Evolutionary conservation across 345 rosid species (phyloP), one percentile per base, ranked within the genome.

Genomic region (Draba incana): DNA sequence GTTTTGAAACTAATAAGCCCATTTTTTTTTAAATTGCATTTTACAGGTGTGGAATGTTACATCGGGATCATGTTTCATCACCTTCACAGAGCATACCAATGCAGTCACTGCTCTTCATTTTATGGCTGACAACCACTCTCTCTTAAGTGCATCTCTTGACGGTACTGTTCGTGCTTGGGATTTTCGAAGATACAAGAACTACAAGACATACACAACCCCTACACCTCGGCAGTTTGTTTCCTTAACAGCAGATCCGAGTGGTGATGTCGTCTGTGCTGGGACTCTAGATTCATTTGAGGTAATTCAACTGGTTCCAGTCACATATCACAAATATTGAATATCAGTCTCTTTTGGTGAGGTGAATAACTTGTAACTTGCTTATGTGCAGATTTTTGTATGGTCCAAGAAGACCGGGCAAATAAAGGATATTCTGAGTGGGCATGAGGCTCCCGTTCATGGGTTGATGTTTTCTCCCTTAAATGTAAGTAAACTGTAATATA

Each of bases 111-210:
- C 98, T 14, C 91, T 94, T 63, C 97, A 94, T 84, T 94, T 94
- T 70, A 82, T 82, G 92, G 89, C 99, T 75, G 92, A 91, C 79
- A 94, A 89, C 70, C 82, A 91, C 66, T 84, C 88, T 44, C 95
- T 94, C 57, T 79, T 91, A 53, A 94, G 96, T 49, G 97, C 97
- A 56, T 94, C 99, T 66, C 81, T 94, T 39, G 99, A 91, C 72
- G 98, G 99, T 27, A 94, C 98, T 63, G 96, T 94, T 59, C 99
- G 98, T 77, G 98, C 99, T 35, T 94, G 99, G 99, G 99, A 94
- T 85, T 83, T 94, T 74, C 72, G 83, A 54, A 95, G 98, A 14
- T 94, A 89, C 72, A 83, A 92, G 69, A 94, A 94, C 77, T 94
- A 89, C 78, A 87, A 97, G 82, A 91, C 96, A 62, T 91, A 91